Evolutionary conservation across 192 early-diverging fungal genomes (phyloP).

Genomic region (Podila epigama): DNA sequence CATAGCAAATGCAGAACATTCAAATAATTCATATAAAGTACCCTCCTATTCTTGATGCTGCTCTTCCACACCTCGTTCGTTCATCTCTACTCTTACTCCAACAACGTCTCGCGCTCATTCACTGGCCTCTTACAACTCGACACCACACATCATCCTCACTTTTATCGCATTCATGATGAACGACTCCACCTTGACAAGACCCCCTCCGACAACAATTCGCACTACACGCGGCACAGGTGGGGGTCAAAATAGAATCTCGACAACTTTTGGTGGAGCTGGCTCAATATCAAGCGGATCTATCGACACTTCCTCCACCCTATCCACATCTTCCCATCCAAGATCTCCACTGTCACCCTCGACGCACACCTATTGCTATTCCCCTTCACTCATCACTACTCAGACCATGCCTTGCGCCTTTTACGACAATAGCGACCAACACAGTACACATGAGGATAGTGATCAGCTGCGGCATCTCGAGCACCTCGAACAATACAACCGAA

Average conservation of each 20-base stretch:
- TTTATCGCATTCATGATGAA: background rate
- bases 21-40: too few relatives aligned
- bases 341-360: slow-evolving; percentile 17
- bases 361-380: background rate
- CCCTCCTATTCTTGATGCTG: too few relatives aligned
- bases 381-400: background rate
- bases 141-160: too few relatives aligned
- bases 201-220: background rate
- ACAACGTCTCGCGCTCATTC: too few relatives aligned
- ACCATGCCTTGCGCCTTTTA: background rate
- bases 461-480: background rate
- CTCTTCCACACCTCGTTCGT: too few relatives aligned
- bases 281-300: slow-evolving; percentile 13
- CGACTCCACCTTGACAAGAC: too few relatives aligned
- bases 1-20: too few relatives aligned
- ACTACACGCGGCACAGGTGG: background rate
- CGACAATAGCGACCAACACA: background rate
- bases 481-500: background rate
- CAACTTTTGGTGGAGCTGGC: slow-evolving; percentile 39
- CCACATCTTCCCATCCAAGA: slow-evolving; percentile 13
- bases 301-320: background rate
- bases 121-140: too few relatives aligned
- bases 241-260: slow-evolving; percentile 17
- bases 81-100: too few relatives aligned
- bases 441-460: background rate